These are phyloP conservation scores for Rosa chinensis DNA, from an alignment of 306 rosid genomes.

Conservation along the genomic window DNA sequence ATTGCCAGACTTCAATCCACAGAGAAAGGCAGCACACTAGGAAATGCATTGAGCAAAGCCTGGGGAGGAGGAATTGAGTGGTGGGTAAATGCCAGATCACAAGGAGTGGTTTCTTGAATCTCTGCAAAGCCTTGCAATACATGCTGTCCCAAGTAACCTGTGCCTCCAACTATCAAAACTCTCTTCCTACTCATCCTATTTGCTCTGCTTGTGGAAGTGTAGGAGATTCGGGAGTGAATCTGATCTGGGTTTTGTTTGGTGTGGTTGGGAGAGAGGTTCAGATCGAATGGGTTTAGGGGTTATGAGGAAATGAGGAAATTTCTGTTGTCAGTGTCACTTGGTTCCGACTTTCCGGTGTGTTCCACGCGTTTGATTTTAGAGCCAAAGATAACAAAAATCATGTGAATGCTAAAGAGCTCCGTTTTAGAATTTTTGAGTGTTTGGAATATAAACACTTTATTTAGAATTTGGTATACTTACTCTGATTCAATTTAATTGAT, in stretches of 20 bases:
- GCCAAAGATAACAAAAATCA: too few species aligned
- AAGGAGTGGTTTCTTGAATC: conserved; percentile 23
- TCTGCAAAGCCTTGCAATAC: conserved; percentile 52
- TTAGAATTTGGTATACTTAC: too few species aligned
- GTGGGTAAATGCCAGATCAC: conserved; percentile 70
- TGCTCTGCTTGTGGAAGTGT: neutral
- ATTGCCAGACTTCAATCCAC: conserved; percentile 67
- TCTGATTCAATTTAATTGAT: too few species aligned
- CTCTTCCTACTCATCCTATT: conserved; percentile 47
- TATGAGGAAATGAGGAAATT: conserved; percentile 18
- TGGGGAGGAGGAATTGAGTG: conserved; percentile 57
- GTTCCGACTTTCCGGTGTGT: too few species aligned
- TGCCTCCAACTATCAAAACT: conserved; percentile 83
- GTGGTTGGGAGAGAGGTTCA: neutral
- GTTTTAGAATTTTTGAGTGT: too few species aligned
- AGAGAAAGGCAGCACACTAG: conserved; percentile 52
- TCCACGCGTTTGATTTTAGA: too few species aligned
- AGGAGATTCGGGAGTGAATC: too few species aligned
- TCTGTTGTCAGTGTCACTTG: conserved; percentile 7
- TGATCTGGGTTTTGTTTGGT: neutral
- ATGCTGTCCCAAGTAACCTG: conserved; percentile 95
- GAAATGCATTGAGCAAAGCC: conserved; percentile 50
- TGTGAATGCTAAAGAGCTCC: too few species aligned
- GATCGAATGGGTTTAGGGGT: neutral
- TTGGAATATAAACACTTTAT: too few species aligned